Conservation (phyloP, 805 yeast genomes). For the Lachancea sp. region DNA sequence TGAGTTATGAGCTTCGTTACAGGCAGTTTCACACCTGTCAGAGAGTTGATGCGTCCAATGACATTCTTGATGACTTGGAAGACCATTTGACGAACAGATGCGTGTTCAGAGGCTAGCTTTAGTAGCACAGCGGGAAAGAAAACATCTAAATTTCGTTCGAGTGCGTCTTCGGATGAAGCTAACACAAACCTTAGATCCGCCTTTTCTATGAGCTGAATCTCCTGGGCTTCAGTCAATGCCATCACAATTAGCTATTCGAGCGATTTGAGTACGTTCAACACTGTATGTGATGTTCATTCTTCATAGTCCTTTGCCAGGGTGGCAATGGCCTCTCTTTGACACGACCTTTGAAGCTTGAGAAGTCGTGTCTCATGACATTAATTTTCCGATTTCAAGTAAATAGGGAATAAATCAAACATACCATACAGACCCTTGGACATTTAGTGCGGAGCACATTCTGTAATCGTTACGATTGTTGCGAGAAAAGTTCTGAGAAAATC, state of each 20-base stretch:
- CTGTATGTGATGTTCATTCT: no score
- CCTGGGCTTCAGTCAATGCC: conserved; percentile 36
- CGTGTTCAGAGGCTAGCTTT: conserved; percentile 68
- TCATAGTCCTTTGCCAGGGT: no score
- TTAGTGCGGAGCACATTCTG: no score
- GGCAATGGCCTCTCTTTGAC: no score
- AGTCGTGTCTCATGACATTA: neutral
- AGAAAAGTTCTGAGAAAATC: no score
- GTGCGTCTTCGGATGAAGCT: conserved; percentile 59
- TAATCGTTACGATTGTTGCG: no score
- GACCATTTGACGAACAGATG: conserved; percentile 59
- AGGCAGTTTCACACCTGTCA: conserved; percentile 55
- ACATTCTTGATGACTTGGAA: conserved; percentile 60
- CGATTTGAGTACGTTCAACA: no score
- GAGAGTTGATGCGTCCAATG: conserved; percentile 57
- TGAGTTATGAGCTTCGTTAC: conserved; percentile 55
- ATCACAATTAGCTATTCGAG: neutral
- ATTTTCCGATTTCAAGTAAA: neutral
- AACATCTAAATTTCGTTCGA: conserved; percentile 50
- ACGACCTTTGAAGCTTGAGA: no score
- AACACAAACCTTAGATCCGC: conserved; percentile 80
- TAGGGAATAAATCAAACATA: neutral
- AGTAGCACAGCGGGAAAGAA: conserved; percentile 74
- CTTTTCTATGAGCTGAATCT: conserved; percentile 57
- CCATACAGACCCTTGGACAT: neutral